A percentile compares a stretch with the other conserved stretches of the same genome.
phyloP scores from a whole-genome alignment of 2,329 filamentous ascomycete genomes.

The Curvularia spicifera region DNA sequence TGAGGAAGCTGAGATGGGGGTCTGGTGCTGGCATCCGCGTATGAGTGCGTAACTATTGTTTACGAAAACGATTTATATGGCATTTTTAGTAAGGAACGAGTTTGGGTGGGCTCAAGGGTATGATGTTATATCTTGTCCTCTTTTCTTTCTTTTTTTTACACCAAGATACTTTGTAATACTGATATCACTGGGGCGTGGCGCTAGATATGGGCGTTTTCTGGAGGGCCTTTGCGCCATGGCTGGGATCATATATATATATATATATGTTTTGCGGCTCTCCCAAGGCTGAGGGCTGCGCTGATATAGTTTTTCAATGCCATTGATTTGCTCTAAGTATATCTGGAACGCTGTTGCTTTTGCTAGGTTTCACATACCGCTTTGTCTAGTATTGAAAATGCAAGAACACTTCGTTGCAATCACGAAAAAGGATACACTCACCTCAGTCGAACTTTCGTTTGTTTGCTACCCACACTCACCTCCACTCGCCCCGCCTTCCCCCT shows the following conservation, averaged over 20 bases:
- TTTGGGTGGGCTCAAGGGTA: not conserved
- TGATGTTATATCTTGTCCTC: not conserved
- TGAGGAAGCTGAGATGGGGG: slow-evolving; percentile 43
- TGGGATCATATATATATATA: not conserved
- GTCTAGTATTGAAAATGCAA: too few species aligned
- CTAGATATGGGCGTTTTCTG: slow-evolving; percentile 4
- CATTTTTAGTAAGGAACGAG: slow-evolving; percentile 6
- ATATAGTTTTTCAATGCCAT: not conserved
- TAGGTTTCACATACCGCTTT: too few species aligned
- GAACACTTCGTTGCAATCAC: too few species aligned
- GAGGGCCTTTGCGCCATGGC: not conserved
- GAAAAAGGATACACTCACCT: too few species aligned
- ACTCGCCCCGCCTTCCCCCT: too few species aligned
- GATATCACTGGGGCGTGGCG: slow-evolving; percentile 6
- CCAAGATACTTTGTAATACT: not conserved
- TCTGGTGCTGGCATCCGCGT: slow-evolving; percentile 35
- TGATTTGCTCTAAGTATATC: not conserved
- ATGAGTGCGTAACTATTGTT: slow-evolving; percentile 1
- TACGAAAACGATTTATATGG: slow-evolving; percentile 6
- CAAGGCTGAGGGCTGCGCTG: not conserved
- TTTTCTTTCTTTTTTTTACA: too few species aligned
- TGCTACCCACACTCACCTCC: too few species aligned
- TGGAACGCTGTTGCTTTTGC: too few species aligned
- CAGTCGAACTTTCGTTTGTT: too few species aligned
- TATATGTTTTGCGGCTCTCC: not conserved